These are phyloP conservation scores for Ophiocordyceps australis DNA, from an alignment of 2,329 filamentous ascomycete species.

Conservation along the genomic window DNA sequence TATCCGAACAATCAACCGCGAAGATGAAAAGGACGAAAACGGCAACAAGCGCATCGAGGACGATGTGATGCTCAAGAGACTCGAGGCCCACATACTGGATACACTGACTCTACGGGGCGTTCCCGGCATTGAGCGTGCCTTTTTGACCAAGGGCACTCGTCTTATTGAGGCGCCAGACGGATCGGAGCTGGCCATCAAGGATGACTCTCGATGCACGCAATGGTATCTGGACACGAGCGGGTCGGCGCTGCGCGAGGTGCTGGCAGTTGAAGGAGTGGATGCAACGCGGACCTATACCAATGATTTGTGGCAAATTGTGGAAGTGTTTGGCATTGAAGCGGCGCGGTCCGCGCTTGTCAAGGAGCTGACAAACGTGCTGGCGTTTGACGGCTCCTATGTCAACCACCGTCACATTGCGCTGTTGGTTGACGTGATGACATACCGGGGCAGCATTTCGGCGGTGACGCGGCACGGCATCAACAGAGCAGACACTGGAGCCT, in stretches of 20 bases:
- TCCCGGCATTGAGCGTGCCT: conserved; percentile 72
- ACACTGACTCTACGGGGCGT: conserved; percentile 85
- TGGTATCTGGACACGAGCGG: conserved; percentile 95
- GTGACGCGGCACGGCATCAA: conserved; percentile 98
- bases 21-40: conserved; percentile 58
- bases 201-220: conserved; percentile 61
- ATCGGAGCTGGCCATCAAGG: conserved; percentile 54
- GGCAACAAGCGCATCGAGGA: conserved; percentile 48
- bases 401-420: conserved; percentile 95
- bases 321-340: conserved; percentile 92
- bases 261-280: conserved; percentile 79
- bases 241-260: conserved; percentile 66
- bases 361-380: conserved; percentile 81
- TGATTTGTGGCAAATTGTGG: conserved; percentile 85
- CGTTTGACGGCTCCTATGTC: conserved; percentile 98
- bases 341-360: conserved; percentile 72
- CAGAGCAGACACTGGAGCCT: conserved; percentile 85
- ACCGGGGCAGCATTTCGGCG: conserved; percentile 81
- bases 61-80: conserved; percentile 80
- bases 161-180: conserved; percentile 53
- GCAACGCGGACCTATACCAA: conserved; percentile 78
- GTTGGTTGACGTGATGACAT: conserved; percentile 94
- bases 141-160: conserved; percentile 67
- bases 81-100: conserved; percentile 83
- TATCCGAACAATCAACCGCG: conserved; percentile 58